Percentiles rank a stretch among this genome's conserved stretches.
phyloP scores from a whole-genome alignment of 805 yeast species.

The Pichia deserticola region DNA sequence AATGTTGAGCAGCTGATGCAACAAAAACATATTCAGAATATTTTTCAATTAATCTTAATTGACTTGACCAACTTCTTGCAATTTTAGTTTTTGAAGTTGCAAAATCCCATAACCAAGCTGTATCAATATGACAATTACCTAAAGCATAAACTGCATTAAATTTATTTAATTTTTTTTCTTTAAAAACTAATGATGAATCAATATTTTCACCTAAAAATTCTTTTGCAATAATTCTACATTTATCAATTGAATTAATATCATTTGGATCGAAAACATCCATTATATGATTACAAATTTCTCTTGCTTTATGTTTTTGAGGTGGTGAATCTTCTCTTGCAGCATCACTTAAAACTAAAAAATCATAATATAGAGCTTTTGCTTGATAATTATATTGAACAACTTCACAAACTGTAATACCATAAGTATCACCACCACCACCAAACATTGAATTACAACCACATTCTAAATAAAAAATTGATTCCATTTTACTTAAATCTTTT shows the following conservation, averaged over 20 bases:
- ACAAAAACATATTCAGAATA: conserved; percentile 93
- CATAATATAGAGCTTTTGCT: conserved; percentile 71
- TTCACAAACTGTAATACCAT: conserved; percentile 63
- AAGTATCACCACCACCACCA: conserved; percentile 56
- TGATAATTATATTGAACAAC: conserved; percentile 72
- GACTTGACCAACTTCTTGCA: conserved; percentile 94
- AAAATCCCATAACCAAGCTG: conserved; percentile 99
- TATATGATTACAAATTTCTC: conserved; percentile 70
- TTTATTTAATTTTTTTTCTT: conserved; percentile 30
- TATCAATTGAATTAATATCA: conserved; percentile 47
- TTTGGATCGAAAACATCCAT: conserved; percentile 76
- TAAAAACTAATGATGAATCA: conserved; percentile 60
- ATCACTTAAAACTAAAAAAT: conserved; percentile 84
- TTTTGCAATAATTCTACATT: conserved; percentile 61
- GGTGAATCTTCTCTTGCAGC: conserved; percentile 82
- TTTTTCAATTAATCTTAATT: conserved; percentile 70
- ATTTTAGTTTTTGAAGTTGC: conserved; percentile 92
- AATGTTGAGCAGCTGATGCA: conserved; percentile 95
- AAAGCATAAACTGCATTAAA: conserved; percentile 66
- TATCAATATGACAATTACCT: conserved; percentile 95
- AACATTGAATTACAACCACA: conserved; percentile 94
- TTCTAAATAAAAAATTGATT: conserved; percentile 72
- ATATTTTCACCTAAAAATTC: conserved; percentile 57
- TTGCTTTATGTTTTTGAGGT: conserved; percentile 81
- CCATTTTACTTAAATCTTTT: conserved; percentile 25